Evolutionary conservation across 2,329 filamentous ascomycete genomes (phyloP), one percentile per base, ranked within the genome.

Genomic region (Cephalotrichum gorgonifer): DNA sequence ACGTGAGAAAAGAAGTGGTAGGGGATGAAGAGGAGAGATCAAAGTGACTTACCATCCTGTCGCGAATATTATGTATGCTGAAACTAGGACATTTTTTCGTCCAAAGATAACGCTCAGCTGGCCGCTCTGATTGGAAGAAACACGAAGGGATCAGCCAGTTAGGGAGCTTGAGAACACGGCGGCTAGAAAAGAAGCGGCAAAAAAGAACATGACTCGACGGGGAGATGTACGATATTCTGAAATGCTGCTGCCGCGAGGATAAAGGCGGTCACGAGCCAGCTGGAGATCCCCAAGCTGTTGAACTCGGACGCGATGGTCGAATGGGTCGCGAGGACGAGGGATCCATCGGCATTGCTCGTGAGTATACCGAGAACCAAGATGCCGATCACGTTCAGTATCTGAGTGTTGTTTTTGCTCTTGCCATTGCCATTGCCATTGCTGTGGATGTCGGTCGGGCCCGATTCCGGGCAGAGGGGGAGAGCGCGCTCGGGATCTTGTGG

Each of bases 301-400:
- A 83, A 83, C 48, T 82, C 74, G 11, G 79, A 83, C 0, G 78
- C 74, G 47, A 83, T 80, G 3, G 68, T 68, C 1, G 76, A 75
- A 51, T 84, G 79, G 0, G 83, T 85, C 0, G 85, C 83, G 27
- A 88, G 65, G 0, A 88, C 73, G 0, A 88, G 65, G 1, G 79
- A 82, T 0, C 68, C 64, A 57, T 88, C 85, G 15, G 77, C 75
- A 49, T 82, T 81, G 6, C 76, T 75, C 14, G 85, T 75, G 54
- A 88, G 85, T 12, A 83, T 77, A 11, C 62, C 62, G 12, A 60
- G 22, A 6, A 59, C 47, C 41, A 60, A 44, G 3, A 58, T 56
- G 27, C 56, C 54, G 1, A 62, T 47, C 15, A 51, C 47, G 46
- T 51, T 54, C 23, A 49, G 27, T 23, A 53, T 51, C n/a, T 38